Conservation (phyloP, 192 early-diverging fungal species). For the Coemansia sp. region DNA sequence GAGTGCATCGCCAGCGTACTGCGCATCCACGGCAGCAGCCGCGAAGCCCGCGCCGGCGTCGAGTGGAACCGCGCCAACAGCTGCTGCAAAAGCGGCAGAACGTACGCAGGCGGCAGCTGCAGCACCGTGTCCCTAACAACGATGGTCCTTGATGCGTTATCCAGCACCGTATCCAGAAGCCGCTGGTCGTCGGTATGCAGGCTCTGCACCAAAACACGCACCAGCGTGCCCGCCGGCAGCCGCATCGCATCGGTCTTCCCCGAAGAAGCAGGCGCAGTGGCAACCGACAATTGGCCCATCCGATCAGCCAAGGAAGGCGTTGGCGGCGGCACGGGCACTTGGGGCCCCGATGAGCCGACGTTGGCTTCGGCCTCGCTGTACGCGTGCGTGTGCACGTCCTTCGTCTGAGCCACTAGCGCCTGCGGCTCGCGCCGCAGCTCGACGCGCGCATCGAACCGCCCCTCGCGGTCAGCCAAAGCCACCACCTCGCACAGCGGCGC, state of each 20-base stretch:
- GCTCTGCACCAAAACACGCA: slow-evolving; percentile 49
- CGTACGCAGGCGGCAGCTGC: slow-evolving; percentile 34
- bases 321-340: slow-evolving; percentile 7
- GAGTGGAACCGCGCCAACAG: slow-evolving; percentile 43
- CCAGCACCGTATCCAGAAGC: slow-evolving; percentile 41
- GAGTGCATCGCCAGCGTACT: slow-evolving; percentile 36
- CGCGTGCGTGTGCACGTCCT: background rate
- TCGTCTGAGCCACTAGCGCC: background rate
- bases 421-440: slow-evolving; percentile 23
- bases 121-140: slow-evolving; percentile 48
- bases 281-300: slow-evolving; percentile 38
- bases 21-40: slow-evolving; percentile 46
- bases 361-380: slow-evolving; percentile 29
- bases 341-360: slow-evolving; percentile 9
- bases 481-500: slow-evolving; percentile 44
- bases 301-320: slow-evolving; percentile 43
- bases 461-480: slow-evolving; percentile 22
- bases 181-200: slow-evolving; percentile 39
- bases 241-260: background rate
- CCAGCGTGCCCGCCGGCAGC: slow-evolving; percentile 35
- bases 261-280: background rate
- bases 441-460: slow-evolving; percentile 26
- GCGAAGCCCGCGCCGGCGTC: slow-evolving; percentile 19
- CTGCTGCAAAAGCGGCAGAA: slow-evolving; percentile 47
- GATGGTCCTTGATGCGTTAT: slow-evolving; percentile 26